Conservation (phyloP, 2,329 filamentous ascomycete genomes). For the Diaporthe sp. region DNA sequence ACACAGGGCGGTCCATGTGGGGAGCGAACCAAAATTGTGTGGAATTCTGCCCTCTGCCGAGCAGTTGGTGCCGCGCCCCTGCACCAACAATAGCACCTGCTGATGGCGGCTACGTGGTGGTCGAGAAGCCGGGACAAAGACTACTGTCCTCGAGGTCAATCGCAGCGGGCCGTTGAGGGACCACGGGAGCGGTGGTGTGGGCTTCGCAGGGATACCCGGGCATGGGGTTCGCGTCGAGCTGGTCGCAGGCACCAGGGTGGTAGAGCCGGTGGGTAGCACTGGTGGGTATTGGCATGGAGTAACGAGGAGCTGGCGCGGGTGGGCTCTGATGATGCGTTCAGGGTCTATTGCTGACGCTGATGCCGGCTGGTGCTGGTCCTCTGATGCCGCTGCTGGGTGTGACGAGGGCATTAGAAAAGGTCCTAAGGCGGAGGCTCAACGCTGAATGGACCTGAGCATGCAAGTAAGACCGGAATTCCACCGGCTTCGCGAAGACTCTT, state of each 20-base stretch:
- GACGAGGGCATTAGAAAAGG: neutral
- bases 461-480: conserved; percentile 17
- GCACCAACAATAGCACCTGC: conserved; percentile 30
- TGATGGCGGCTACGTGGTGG: conserved; percentile 13
- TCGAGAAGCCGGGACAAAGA: conserved; percentile 8
- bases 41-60: neutral
- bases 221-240: neutral
- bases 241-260: conserved; percentile 28
- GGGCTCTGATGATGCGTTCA: conserved; percentile 21
- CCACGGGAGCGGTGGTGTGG: conserved; percentile 13
- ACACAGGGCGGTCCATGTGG: conserved; percentile 2
- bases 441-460: conserved; percentile 15
- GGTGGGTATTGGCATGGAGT: conserved; percentile 8
- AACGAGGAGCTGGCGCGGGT: neutral
- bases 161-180: conserved; percentile 33
- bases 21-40: neutral
- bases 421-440: neutral
- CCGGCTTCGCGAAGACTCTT: conserved; percentile 3
- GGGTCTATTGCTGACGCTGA: conserved; percentile 10
- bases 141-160: conserved; percentile 4
- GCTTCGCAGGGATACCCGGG: conserved; percentile 22
- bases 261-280: conserved; percentile 12
- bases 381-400: neutral
- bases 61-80: conserved; percentile 21
- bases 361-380: neutral